phyloP scores from a whole-genome alignment of 352 stramenopile genomes.

The Phytophthora podocarpi region DNA sequence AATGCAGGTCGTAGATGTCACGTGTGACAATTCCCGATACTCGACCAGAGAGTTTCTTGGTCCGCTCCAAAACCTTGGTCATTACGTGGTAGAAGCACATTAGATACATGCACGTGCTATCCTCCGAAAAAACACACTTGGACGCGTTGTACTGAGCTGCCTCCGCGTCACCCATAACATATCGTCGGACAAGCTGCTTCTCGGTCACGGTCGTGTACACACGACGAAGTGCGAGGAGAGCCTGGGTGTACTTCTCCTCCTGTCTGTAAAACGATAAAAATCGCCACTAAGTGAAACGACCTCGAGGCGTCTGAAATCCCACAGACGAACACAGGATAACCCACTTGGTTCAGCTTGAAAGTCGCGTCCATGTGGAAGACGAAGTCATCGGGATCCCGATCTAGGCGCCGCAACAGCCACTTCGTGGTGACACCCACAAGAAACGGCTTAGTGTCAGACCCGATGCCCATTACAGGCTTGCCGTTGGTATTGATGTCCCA shows the following conservation, averaged over 20 bases:
- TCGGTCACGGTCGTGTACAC: not conserved
- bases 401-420: not conserved
- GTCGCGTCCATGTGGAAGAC: no score
- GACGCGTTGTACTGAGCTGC: not conserved
- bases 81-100: not conserved
- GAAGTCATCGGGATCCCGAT: no score
- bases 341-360: no score
- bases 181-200: no score
- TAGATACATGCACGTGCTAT: not conserved
- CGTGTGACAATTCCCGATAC: no score
- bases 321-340: not conserved
- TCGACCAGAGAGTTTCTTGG: no score
- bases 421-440: not conserved
- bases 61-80: not conserved
- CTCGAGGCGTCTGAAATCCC: not conserved
- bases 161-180: not conserved
- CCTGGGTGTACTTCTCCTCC: not conserved
- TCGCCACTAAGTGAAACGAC: not conserved
- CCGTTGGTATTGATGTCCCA: no score
- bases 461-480: no score
- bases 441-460: not conserved
- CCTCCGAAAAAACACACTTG: not conserved
- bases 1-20: constrained; percentile 2
- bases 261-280: not conserved
- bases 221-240: not conserved